Evolutionary conservation across 306 rosid species (phyloP).

Genomic region (Acacia melanoxylon): DNA sequence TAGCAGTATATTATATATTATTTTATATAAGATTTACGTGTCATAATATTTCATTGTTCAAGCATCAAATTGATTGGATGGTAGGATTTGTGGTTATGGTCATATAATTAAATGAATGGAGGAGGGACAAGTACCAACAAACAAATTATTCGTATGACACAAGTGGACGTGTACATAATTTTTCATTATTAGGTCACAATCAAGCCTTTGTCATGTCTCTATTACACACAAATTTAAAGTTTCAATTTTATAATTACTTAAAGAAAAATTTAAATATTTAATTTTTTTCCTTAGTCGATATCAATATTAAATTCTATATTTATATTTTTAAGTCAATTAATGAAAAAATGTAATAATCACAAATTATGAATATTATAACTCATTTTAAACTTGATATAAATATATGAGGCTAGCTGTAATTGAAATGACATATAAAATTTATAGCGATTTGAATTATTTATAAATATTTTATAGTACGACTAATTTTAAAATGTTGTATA

Average conservation of each 20-base stretch:
- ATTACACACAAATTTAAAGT: background rate
- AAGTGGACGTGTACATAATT: background rate
- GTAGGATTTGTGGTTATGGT: background rate
- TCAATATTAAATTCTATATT: too few species aligned
- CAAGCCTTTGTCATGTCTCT: background rate
- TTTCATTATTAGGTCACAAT: slow-evolving; percentile 12
- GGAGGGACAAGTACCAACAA: background rate
- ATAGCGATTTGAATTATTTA: too few species aligned
- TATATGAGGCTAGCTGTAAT: too few species aligned
- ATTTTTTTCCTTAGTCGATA: too few species aligned
- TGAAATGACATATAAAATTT: too few species aligned
- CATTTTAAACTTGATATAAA: too few species aligned
- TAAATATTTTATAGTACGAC: too few species aligned
- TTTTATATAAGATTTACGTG: background rate
- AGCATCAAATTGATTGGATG: background rate
- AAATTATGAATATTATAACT: too few species aligned
- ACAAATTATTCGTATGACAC: slow-evolving; percentile 8
- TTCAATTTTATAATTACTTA: background rate
- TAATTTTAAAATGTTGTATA: too few species aligned
- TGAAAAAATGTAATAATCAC: too few species aligned
- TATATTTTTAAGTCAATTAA: too few species aligned
- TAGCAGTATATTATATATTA: background rate
- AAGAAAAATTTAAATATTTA: too few species aligned
- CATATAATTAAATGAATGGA: background rate
- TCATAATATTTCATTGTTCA: background rate